These are phyloP conservation scores for Geranium brycei DNA, from an alignment of 345 rosid species.

Conservation along the genomic window DNA sequence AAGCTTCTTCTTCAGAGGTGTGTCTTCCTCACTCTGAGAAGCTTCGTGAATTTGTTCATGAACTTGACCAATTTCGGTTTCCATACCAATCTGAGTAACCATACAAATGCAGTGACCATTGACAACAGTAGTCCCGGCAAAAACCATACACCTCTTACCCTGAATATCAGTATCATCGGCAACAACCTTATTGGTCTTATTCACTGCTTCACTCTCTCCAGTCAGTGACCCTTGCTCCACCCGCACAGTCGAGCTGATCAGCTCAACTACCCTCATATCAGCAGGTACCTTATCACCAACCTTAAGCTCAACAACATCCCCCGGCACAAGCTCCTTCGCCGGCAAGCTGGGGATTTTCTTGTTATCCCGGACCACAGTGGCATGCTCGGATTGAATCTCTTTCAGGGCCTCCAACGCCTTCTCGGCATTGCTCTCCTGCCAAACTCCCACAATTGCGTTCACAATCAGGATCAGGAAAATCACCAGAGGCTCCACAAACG, in stretches of 20 bases:
- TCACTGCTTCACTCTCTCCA: slow-evolving; percentile 62
- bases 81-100: slow-evolving; percentile 56
- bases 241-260: slow-evolving; percentile 51
- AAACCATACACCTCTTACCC: slow-evolving; percentile 53
- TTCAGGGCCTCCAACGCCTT: slow-evolving; percentile 58
- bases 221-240: slow-evolving; percentile 61
- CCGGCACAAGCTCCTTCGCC: slow-evolving; percentile 50
- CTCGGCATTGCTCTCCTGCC: slow-evolving; percentile 68
- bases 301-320: slow-evolving; percentile 52
- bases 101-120: slow-evolving; percentile 48
- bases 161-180: slow-evolving; percentile 39
- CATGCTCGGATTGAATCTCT: slow-evolving; percentile 65
- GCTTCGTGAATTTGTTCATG: slow-evolving; percentile 53
- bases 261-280: slow-evolving; percentile 42
- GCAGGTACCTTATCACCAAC: slow-evolving; percentile 74
- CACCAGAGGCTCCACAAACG: slow-evolving; percentile 62
- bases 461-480: slow-evolving; percentile 56
- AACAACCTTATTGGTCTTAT: slow-evolving; percentile 34
- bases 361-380: slow-evolving; percentile 41
- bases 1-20: slow-evolving; percentile 59
- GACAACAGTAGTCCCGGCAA: slow-evolving; percentile 59
- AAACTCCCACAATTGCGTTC: slow-evolving; percentile 52
- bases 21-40: slow-evolving; percentile 43
- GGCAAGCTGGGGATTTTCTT: slow-evolving; percentile 21
- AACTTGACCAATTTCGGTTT: slow-evolving; percentile 56